phyloP scores from a whole-genome alignment of 176 grass and related monocot species.

The Rhynchospora pubera region DNA sequence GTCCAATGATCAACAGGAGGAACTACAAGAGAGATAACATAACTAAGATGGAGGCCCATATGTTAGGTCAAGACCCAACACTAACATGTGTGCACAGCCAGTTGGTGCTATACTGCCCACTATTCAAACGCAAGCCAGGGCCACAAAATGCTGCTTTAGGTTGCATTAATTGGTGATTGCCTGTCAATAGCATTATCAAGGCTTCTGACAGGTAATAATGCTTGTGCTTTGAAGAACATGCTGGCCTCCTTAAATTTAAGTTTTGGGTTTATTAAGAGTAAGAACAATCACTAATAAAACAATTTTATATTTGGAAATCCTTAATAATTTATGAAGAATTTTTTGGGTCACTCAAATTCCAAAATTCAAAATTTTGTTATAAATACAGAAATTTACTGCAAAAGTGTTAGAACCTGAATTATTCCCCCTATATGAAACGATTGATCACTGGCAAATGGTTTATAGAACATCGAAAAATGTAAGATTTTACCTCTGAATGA shows the following conservation, averaged over 20 bases:
- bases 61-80: constrained; percentile 29
- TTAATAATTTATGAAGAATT: background rate
- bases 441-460: background rate
- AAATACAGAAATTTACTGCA: too few species aligned
- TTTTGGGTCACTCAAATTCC: background rate
- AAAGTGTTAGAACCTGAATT: too few species aligned
- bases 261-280: background rate
- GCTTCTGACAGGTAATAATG: constrained; percentile 58
- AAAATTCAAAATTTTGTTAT: background rate
- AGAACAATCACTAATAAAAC: background rate
- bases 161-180: constrained; percentile 69
- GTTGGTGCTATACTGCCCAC: constrained; percentile 28
- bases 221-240: constrained; percentile 49
- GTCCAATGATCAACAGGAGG: constrained; percentile 3
- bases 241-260: constrained; percentile 38
- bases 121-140: constrained; percentile 25
- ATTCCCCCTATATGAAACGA: background rate
- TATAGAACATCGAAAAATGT: constrained; percentile 9
- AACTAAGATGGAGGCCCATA: constrained; percentile 30
- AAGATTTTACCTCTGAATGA: constrained; percentile 64
- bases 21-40: constrained; percentile 26
- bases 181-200: constrained; percentile 49
- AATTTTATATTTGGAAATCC: background rate
- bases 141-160: constrained; percentile 40
- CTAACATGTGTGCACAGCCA: constrained; percentile 20